Percentiles rank a stretch among this genome's conserved stretches.
phyloP scores from a whole-genome alignment of 805 yeast species.

The Priceomyces carsonii region DNA sequence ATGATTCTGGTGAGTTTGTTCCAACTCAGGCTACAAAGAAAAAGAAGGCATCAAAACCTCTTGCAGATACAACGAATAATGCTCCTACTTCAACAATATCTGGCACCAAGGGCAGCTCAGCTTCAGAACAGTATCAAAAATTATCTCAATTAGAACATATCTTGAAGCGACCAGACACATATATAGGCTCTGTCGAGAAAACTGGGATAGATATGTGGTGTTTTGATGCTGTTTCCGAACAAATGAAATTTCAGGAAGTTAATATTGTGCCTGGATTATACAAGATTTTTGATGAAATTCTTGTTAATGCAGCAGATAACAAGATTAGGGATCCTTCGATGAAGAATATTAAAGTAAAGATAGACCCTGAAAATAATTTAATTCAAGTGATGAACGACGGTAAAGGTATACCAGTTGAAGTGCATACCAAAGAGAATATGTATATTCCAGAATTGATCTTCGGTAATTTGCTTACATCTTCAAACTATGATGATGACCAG shows the following conservation, averaged over 20 bases:
- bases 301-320: slow-evolving; percentile 98
- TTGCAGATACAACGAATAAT: slow-evolving; percentile 24
- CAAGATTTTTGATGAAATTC: slow-evolving; percentile 94
- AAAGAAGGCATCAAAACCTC: slow-evolving; percentile 15
- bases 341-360: slow-evolving; percentile 82
- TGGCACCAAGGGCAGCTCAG: slow-evolving; percentile 24
- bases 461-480: slow-evolving; percentile 91
- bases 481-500: slow-evolving; percentile 93
- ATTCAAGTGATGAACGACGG: slow-evolving; percentile 92
- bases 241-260: slow-evolving; percentile 57
- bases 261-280: slow-evolving; percentile 92
- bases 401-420: slow-evolving; percentile 91
- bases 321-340: slow-evolving; percentile 91
- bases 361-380: slow-evolving; percentile 70
- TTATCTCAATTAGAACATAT: slow-evolving; percentile 95
- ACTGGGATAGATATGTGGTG: slow-evolving; percentile 85
- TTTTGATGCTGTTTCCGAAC: slow-evolving; percentile 50
- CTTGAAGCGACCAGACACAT: slow-evolving; percentile 95
- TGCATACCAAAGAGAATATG: slow-evolving; percentile 86
- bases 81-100: slow-evolving; percentile 11
- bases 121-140: slow-evolving; percentile 84
- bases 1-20: slow-evolving; percentile 19
- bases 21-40: slow-evolving; percentile 14
- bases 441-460: slow-evolving; percentile 96
- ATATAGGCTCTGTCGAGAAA: slow-evolving; percentile 91